These are phyloP conservation scores for Citeromyces nyonsensis DNA, from an alignment of 805 yeast species.

Conservation along the genomic window DNA sequence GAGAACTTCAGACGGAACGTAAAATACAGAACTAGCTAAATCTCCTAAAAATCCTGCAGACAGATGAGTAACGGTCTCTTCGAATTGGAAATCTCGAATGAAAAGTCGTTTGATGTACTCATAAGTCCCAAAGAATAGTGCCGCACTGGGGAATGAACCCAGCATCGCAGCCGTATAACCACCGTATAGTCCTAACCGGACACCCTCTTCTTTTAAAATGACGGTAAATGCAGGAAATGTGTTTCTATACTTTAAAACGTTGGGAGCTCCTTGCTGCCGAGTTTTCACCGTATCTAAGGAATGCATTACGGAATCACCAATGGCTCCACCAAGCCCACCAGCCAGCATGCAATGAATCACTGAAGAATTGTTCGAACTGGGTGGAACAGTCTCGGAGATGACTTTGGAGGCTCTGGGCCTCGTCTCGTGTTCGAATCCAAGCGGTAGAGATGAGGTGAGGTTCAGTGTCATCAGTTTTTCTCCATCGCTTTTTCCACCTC, in stretches of 20 bases:
- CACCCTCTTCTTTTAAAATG: slow-evolving; percentile 74
- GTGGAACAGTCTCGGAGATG: background rate
- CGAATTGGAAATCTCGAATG: slow-evolving; percentile 44
- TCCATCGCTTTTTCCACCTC: too few relatives aligned
- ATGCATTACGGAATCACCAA: slow-evolving; percentile 90
- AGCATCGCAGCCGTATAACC: slow-evolving; percentile 87
- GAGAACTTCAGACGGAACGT: slow-evolving; percentile 91
- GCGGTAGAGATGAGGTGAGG: slow-evolving; percentile 1
- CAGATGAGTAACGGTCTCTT: slow-evolving; percentile 71
- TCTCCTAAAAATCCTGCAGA: slow-evolving; percentile 91
- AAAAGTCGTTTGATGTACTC: slow-evolving; percentile 64
- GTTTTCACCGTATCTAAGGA: slow-evolving; percentile 95
- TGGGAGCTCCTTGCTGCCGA: slow-evolving; percentile 89
- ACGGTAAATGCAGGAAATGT: slow-evolving; percentile 67
- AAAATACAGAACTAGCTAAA: slow-evolving; percentile 71
- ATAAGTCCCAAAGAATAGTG: slow-evolving; percentile 86
- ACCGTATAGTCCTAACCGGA: slow-evolving; percentile 72
- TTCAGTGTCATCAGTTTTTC: too few relatives aligned
- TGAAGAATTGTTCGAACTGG: slow-evolving; percentile 16
- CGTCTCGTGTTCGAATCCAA: background rate
- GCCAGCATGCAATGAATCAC: slow-evolving; percentile 57
- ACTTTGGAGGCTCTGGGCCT: background rate
- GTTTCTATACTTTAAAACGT: slow-evolving; percentile 46
- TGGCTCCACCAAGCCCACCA: slow-evolving; percentile 89
- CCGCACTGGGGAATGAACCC: slow-evolving; percentile 90